phyloP scores from a whole-genome alignment of 441 rosid species.

The Sinapis alba region DNA sequence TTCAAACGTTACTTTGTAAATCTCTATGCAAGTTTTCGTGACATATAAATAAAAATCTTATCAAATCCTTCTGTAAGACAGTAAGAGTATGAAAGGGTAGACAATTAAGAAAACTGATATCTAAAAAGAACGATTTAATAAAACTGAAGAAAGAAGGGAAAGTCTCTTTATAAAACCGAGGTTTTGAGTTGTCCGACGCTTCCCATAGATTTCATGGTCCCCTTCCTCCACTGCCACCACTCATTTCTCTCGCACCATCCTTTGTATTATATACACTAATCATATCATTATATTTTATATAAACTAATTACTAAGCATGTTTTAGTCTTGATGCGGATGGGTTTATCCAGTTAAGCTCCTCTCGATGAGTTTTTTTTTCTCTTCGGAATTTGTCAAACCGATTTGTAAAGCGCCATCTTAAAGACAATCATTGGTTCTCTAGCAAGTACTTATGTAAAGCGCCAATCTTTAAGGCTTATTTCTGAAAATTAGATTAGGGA shows the following conservation, averaged over 20 bases:
- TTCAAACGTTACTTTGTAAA: not conserved
- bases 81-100: not conserved
- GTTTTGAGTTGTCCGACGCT: slow-evolving; percentile 42
- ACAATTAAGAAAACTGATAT: not conserved
- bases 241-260: slow-evolving; percentile 44
- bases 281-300: slow-evolving; percentile 13
- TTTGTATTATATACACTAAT: slow-evolving; percentile 29
- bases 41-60: not conserved
- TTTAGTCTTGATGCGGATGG: not conserved
- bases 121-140: not conserved
- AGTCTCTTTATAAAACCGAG: slow-evolving; percentile 38
- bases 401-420: not conserved
- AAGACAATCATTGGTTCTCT: slow-evolving; percentile 4
- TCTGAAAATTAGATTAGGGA: not conserved
- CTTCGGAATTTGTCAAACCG: not conserved
- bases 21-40: not conserved
- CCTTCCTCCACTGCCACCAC: slow-evolving; percentile 42
- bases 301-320: not conserved
- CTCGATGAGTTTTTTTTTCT: not conserved
- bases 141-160: slow-evolving; percentile 12
- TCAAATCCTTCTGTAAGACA: not conserved
- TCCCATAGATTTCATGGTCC: slow-evolving; percentile 45
- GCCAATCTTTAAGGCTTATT: not conserved
- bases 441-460: not conserved
- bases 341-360: not conserved